Base-by-base conservation (phyloP, 176 grass and related monocot genomes). In the Areca catechu region DNA sequence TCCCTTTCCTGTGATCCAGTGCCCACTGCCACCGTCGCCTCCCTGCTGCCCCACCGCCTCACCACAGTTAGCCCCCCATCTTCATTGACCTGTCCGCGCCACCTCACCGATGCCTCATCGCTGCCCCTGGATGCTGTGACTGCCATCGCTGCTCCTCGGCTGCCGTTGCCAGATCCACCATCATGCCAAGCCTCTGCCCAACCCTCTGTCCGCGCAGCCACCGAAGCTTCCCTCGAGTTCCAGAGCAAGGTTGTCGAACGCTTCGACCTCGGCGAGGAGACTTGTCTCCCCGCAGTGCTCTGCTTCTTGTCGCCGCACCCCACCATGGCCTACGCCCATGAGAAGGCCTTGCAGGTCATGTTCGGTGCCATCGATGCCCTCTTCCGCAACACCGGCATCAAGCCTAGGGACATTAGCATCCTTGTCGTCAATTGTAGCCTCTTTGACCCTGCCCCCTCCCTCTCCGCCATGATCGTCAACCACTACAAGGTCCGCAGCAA, bases 391-490 rank as follows among this genome's bases (percentile, higher is more conserved):
- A 80, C 82, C 4, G 68, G 67, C 14, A 56, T 80, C 6, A 72
- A 72, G 17, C 76, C 77, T 1, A 76, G 63, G 61, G 67, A 68
- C 51, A 54, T 85, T 18, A 77, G 66, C 23, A 69, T 85, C 18
- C 72, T 85, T 16, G 77, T 80, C 15, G 71, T 85, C 53, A 85
- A 85, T 17, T 85, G 82, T 58, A 86, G 83, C 59, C 59, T 74
- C 28, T 86, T 86, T 49, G 62, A 74, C 14, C 83, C 83, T 2
- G 66, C 65, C 5, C 83, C 83, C 3, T 81, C 83, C 0, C 53
- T 86, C 5, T 70, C 83, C 16, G 83, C 70, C 63, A 86, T 86
- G 78, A 66, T 86, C 30, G 59, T 86, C 15, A 86, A 86, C 69
- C 55, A 58, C 15, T 86, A 81, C 67, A 76, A 69, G 48, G 67